phyloP scores from a whole-genome alignment of 1,284 basidiomycete species.

The Flammula alnicola region DNA sequence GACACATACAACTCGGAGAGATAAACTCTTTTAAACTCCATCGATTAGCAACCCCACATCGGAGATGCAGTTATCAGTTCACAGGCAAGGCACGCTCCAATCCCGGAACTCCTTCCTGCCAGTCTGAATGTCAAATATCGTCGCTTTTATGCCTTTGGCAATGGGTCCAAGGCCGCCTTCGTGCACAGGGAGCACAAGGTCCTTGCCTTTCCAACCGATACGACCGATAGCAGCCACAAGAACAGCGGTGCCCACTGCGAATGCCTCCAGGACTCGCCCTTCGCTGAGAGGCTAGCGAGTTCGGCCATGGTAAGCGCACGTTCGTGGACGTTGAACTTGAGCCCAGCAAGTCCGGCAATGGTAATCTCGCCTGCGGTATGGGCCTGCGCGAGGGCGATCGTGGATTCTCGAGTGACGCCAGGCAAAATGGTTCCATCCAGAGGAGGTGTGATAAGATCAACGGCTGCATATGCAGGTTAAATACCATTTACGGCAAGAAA shows the following conservation, averaged over 20 bases:
- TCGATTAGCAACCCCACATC: no score
- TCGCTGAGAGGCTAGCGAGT: conserved; percentile 48
- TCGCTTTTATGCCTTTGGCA: conserved; percentile 57
- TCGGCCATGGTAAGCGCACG: conserved; percentile 67
- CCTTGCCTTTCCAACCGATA: conserved; percentile 57
- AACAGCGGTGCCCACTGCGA: conserved; percentile 77
- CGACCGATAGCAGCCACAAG: conserved; percentile 62
- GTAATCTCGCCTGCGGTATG: conserved; percentile 39
- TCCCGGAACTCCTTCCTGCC: conserved; percentile 53
- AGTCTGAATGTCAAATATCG: conserved; percentile 68
- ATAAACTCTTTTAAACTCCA: no score
- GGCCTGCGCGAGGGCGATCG: conserved; percentile 61
- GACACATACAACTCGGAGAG: no score
- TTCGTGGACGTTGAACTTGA: conserved; percentile 60
- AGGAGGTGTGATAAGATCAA: conserved; percentile 75
- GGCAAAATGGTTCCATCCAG: conserved; percentile 79
- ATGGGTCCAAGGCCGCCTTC: conserved; percentile 57
- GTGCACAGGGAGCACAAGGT: conserved; percentile 52
- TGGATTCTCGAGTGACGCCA: conserved; percentile 77
- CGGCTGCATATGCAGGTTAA: conserved; percentile 37
- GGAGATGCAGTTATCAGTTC: no score
- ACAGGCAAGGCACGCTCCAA: conserved; percentile 37
- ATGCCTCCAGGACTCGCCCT: conserved; percentile 69
- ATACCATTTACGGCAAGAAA: not conserved
- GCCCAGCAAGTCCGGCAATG: conserved; percentile 42